A percentile compares a stretch with the other conserved stretches of the same genome.
Evolutionary conservation across 441 rosid species (phyloP).

Genomic region (Gossypium schwendimanii): DNA sequence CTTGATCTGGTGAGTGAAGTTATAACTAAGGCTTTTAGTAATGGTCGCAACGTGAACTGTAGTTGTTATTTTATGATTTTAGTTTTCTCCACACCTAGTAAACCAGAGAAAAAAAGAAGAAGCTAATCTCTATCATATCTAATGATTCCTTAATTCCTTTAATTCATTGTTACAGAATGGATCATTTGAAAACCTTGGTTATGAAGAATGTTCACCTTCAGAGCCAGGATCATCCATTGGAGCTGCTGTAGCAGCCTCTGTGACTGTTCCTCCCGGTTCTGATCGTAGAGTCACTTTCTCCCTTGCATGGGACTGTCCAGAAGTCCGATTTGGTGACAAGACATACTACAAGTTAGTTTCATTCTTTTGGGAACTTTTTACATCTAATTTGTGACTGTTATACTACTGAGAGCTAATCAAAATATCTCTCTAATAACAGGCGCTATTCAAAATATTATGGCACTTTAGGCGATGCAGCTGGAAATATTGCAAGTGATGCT

Average conservation of each 20-base stretch:
- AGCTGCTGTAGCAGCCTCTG: constrained; percentile 60
- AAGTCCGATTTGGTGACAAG: constrained; percentile 40
- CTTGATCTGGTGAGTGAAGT: not conserved
- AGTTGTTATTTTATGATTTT: too few species aligned
- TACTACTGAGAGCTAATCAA: not conserved
- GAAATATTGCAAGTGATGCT: constrained; percentile 49
- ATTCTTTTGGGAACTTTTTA: not conserved
- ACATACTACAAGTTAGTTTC: constrained; percentile 48
- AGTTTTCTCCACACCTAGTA: too few species aligned
- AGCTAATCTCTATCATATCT: not conserved
- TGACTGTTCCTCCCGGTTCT: constrained; percentile 50
- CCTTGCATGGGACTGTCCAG: constrained; percentile 70
- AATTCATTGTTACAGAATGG: constrained; percentile 31
- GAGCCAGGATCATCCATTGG: constrained; percentile 59
- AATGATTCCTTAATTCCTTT: constrained; percentile 5
- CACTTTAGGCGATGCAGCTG: constrained; percentile 51
- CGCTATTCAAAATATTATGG: constrained; percentile 64
- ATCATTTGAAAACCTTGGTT: constrained; percentile 43
- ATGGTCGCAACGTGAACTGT: too few species aligned
- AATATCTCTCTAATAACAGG: constrained; percentile 24
- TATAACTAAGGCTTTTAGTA: not conserved
- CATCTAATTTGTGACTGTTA: not conserved
- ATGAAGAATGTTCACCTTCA: constrained; percentile 29
- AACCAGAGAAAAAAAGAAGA: not conserved
- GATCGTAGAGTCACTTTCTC: constrained; percentile 49